Percentiles rank a stretch among this genome's conserved stretches.
These are phyloP conservation scores for Protostelium mycophagum DNA, from an alignment of 78 protist species.

Conservation along the genomic window DNA sequence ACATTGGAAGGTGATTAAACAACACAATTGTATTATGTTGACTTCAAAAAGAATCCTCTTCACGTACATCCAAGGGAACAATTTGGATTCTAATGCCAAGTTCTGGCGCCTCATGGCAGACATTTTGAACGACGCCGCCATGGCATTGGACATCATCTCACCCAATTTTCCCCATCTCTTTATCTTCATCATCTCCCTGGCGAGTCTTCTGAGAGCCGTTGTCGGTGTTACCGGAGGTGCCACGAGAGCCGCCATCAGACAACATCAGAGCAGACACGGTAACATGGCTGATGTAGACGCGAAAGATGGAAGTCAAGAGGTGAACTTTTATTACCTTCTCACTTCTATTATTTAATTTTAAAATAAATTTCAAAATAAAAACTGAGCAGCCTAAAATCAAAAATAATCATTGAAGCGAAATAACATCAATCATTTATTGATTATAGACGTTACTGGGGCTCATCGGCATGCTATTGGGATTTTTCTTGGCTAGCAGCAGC, in stretches of 20 bases:
- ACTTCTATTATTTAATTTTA: too few relatives aligned
- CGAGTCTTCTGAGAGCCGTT: slow-evolving; percentile 17
- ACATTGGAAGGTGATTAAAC: slow-evolving; percentile 17
- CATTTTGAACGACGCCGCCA: slow-evolving; percentile 46
- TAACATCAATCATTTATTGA: neutral
- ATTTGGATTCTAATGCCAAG: slow-evolving; percentile 54
- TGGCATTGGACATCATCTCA: slow-evolving; percentile 53
- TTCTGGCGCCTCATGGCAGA: slow-evolving; percentile 62
- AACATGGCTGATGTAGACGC: slow-evolving; percentile 65
- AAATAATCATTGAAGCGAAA: too few relatives aligned
- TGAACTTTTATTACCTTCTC: neutral
- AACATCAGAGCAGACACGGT: slow-evolving; percentile 47
- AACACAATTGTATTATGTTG: slow-evolving; percentile 10
- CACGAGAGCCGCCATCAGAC: slow-evolving; percentile 38
- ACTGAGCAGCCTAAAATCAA: too few relatives aligned
- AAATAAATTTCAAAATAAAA: neutral
- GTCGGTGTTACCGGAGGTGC: slow-evolving; percentile 68
- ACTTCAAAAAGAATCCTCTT: slow-evolving; percentile 19
- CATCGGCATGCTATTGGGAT: slow-evolving; percentile 28
- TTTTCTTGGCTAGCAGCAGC: neutral
- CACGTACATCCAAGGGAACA: slow-evolving; percentile 20
- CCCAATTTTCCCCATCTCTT: slow-evolving; percentile 1
- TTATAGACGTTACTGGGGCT: neutral
- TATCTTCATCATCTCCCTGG: slow-evolving; percentile 14
- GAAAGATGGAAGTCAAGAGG: slow-evolving; percentile 70